Evolutionary conservation across 441 rosid genomes (phyloP), one percentile per base, ranked within the genome.

Genomic region (Monsonia emarginata): DNA sequence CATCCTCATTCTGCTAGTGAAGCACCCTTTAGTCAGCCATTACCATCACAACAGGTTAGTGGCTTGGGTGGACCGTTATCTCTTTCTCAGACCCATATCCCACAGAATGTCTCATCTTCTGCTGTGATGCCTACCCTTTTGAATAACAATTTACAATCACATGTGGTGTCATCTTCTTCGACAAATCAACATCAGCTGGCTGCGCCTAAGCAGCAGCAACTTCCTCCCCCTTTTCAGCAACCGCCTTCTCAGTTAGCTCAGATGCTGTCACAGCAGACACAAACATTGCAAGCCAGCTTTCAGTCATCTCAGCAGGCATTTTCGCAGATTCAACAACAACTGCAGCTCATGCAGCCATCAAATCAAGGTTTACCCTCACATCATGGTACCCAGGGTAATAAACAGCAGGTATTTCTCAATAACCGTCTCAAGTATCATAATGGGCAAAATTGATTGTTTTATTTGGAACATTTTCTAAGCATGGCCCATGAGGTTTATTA

Each of bases 261-360:
- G 79, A 86, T 86, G 88, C 63, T 95, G 76, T 91, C 95, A 24
- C 93, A 88, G 70, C 99, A 95, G 77, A 88, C 92, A 4, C 97
- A 95, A 78, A 81, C 82, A 69, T 82, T 91, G 70, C 92, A 85
- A 78, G 99, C 99, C 48, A 91, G 87, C 73, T 81, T 86, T 78
- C 96, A 91, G 63, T 89, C 99, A 26, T 89, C 99, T 70, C 96
- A 88, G 82, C 96, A 95, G 72, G 88, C 92, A 46, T 86, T 95
- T 81, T 89, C 99, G 58, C 91, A 91, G 80, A 80, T 93, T 77
- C 99, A 88, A 81, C 99, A 94, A 71, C 92, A 91, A 72, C 70
- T 88, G 69, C 97, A 89, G 82, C 80, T 82, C 82, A 94, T 84
- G 95, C 97, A 91, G 71, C 96, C 96, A 44, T 71, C 89, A 30